phyloP scores from a whole-genome alignment of 2,329 filamentous ascomycete genomes.

The Pseudofabraea citricarpa region DNA sequence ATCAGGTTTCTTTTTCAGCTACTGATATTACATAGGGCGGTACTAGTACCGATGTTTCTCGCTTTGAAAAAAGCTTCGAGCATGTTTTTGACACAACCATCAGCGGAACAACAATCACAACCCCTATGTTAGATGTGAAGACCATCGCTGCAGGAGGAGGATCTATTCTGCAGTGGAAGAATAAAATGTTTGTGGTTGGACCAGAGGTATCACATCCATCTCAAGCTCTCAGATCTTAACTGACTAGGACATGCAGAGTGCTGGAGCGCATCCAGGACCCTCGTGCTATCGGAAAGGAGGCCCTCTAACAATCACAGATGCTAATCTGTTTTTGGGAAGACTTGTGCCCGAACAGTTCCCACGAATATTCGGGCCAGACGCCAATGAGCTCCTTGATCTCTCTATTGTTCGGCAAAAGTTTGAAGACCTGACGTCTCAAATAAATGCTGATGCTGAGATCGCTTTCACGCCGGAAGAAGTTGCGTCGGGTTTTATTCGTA shows the following conservation, averaged over 20 bases:
- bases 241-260: not conserved
- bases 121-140: slow-evolving; percentile 73
- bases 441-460: slow-evolving; percentile 62
- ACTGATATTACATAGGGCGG: slow-evolving; percentile 28
- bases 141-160: slow-evolving; percentile 41
- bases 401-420: slow-evolving; percentile 71
- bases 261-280: slow-evolving; percentile 78
- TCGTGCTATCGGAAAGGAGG: slow-evolving; percentile 45
- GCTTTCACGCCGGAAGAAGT: slow-evolving; percentile 58
- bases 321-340: slow-evolving; percentile 77
- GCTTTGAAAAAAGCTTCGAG: slow-evolving; percentile 61
- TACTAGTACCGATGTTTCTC: slow-evolving; percentile 63
- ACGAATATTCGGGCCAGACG: slow-evolving; percentile 85
- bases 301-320: slow-evolving; percentile 81
- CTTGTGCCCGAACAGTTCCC: slow-evolving; percentile 85
- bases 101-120: slow-evolving; percentile 71
- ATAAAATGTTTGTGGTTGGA: slow-evolving; percentile 65
- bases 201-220: slow-evolving; percentile 38
- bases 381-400: slow-evolving; percentile 71
- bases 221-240: not conserved
- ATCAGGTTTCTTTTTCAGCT: not conserved
- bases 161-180: slow-evolving; percentile 56
- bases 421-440: slow-evolving; percentile 66
- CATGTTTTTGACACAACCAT: slow-evolving; percentile 73
- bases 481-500: slow-evolving; percentile 66